Evolutionary conservation across 176 grass and related monocot species (phyloP), one percentile per base, ranked within the genome.

Genomic region (Oryza glaberrima): DNA sequence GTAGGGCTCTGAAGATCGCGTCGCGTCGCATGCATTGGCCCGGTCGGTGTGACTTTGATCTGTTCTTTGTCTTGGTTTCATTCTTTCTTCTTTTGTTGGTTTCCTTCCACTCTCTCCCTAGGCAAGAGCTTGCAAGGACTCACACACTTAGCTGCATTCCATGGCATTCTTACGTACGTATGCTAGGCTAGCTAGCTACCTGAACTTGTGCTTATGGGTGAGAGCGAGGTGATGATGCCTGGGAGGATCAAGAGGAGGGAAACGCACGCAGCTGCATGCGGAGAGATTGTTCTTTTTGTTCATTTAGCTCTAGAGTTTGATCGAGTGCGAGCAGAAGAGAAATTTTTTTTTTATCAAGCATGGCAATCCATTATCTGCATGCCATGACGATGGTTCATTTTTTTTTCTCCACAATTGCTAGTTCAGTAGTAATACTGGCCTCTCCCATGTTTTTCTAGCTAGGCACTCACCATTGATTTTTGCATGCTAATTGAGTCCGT

Each of bases 221-320:
- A 72, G 86, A 72, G 84, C 68, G 85, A 83, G 82, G 63, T 77
- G 36, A 23, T 70, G 66, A 23, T 70, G 66, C 71, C 76, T 69
- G 66, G 81, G 82, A 90, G 58, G 77, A 63, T 63, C 20, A 61
- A 85, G 90, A 83, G 44, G 86, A 83, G 6, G 72, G 65, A 73
- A 67, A 65, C 71, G 15, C 84, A 64, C 56, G 83, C 44, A 68
- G 84, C 81, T 70, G 81, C 61, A 78, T 63, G 70, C 76, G 58
- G 66, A 86, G 84, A 90, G 65, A 90, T 83, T 88, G 72, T 77
- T 86, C 81, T 51, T 86, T 94, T 91, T 91, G 73, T 90, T 87
- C 78, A 63, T 80, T 90, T 84, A 88, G 79, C 58, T 73, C 81
- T 90, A 92, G 93, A 82, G 84, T 94, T 94, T 94, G 78, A 86